These are phyloP conservation scores for Moelleriella libera DNA, from an alignment of 2,329 filamentous ascomycete genomes.

Conservation along the genomic window DNA sequence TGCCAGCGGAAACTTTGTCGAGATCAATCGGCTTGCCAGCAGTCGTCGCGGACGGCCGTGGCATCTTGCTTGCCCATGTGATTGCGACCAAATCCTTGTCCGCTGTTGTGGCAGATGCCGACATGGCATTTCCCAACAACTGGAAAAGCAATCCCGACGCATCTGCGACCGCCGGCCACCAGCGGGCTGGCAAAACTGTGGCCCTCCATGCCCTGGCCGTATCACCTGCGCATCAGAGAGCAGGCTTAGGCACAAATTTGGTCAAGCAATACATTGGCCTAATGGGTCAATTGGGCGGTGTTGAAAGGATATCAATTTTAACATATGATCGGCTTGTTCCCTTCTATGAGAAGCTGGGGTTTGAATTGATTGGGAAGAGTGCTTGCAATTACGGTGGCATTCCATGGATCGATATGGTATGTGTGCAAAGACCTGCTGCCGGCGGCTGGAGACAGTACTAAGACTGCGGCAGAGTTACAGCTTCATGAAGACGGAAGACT, in stretches of 20 bases:
- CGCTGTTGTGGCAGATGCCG: constrained; percentile 10
- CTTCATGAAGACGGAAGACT: not conserved
- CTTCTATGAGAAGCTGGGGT: constrained; percentile 16
- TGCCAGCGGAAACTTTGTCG: no score
- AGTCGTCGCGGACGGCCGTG: not conserved
- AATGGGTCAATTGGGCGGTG: constrained; percentile 7
- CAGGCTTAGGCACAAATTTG: constrained; percentile 13
- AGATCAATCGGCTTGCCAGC: not conserved
- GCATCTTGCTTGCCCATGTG: constrained; percentile 12
- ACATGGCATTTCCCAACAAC: constrained; percentile 12
- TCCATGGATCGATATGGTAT: constrained; percentile 16
- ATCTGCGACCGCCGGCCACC: constrained; percentile 9
- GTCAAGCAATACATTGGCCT: constrained; percentile 9
- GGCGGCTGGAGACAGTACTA: no score
- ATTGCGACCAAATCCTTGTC: constrained; percentile 12
- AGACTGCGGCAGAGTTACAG: not conserved
- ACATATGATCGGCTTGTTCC: constrained; percentile 15
- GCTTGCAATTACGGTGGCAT: constrained; percentile 14
- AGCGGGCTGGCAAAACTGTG: constrained; percentile 12
- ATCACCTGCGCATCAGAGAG: constrained; percentile 10
- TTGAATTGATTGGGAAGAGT: constrained; percentile 16
- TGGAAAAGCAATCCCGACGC: constrained; percentile 11
- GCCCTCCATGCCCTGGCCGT: constrained; percentile 15
- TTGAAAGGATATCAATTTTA: constrained; percentile 14
- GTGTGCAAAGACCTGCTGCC: constrained; percentile 1